Conservation (phyloP, 495 filamentous ascomycete genomes). For the Podospora fimiseda region DNA sequence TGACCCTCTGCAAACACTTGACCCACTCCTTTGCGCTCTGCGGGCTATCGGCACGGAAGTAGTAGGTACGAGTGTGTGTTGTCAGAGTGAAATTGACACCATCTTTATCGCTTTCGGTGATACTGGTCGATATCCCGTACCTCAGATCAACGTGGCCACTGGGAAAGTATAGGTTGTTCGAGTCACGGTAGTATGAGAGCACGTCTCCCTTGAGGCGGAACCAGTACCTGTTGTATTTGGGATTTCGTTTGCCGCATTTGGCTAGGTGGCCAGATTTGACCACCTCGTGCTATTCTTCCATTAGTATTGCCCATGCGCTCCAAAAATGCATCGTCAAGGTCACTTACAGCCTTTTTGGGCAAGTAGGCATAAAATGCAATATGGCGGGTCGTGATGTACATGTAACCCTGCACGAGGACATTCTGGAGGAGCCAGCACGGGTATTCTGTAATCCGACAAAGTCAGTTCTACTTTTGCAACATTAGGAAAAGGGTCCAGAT, state of each 20-base stretch:
- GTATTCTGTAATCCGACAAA: slow-evolving; percentile 58
- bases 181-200: slow-evolving; percentile 82
- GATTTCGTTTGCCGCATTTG: slow-evolving; percentile 86
- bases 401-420: slow-evolving; percentile 86
- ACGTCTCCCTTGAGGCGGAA: slow-evolving; percentile 94
- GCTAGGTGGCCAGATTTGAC: slow-evolving; percentile 83
- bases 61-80: slow-evolving; percentile 76
- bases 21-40: slow-evolving; percentile 96
- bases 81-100: slow-evolving; percentile 68
- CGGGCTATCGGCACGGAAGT: slow-evolving; percentile 84
- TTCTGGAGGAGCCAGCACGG: slow-evolving; percentile 91
- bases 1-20: slow-evolving; percentile 85
- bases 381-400: slow-evolving; percentile 92
- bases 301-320: slow-evolving; percentile 9
- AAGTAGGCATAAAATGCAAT: slow-evolving; percentile 97
- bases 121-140: slow-evolving; percentile 79
- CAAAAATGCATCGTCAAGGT: background rate
- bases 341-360: slow-evolving; percentile 74
- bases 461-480: slow-evolving; percentile 4
- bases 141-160: slow-evolving; percentile 86
- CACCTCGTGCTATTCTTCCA: slow-evolving; percentile 54
- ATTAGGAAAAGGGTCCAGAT: background rate
- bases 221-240: slow-evolving; percentile 90
- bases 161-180: slow-evolving; percentile 85
- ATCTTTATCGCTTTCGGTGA: slow-evolving; percentile 70